phyloP scores from a whole-genome alignment of 768 basidiomycete genomes.

The Sarcomyxa edulis region DNA sequence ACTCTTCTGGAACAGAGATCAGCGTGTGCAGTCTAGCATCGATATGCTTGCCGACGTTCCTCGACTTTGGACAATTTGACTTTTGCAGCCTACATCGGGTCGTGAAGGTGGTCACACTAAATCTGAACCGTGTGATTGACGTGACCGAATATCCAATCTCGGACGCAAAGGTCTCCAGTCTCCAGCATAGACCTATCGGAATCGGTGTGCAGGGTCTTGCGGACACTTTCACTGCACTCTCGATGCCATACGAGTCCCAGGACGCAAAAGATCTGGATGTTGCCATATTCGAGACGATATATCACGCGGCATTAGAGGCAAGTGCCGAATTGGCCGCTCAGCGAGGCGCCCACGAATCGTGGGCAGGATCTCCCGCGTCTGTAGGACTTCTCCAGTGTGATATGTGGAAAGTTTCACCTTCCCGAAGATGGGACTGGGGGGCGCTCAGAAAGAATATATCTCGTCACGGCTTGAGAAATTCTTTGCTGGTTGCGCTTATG shows the following conservation, averaged over 20 bases:
- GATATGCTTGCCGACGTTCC: conserved; percentile 91
- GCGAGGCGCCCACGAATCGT: conserved; percentile 87
- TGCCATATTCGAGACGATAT: conserved; percentile 98
- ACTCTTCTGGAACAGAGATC: conserved; percentile 94
- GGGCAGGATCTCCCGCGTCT: conserved; percentile 82
- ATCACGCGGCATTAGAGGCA: conserved; percentile 89
- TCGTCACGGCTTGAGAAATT: conserved; percentile 80
- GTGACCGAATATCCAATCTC: conserved; percentile 93
- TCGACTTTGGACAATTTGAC: conserved; percentile 79
- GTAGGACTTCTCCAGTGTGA: conserved; percentile 91
- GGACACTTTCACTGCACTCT: conserved; percentile 95
- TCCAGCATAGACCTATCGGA: conserved; percentile 96
- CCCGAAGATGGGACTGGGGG: conserved; percentile 91
- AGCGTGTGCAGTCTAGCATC: conserved; percentile 99
- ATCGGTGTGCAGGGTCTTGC: conserved; percentile 97
- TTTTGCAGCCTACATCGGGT: conserved; percentile 97
- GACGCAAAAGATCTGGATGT: conserved; percentile 86
- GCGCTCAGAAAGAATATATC: conserved; percentile 83
- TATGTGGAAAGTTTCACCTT: conserved; percentile 89
- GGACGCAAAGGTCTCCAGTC: conserved; percentile 89
- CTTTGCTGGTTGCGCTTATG: conserved; percentile 93
- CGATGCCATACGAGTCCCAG: conserved; percentile 90
- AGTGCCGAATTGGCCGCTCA: conserved; percentile 79
- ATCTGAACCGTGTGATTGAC: conserved; percentile 93
- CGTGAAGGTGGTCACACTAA: conserved; percentile 85